Percentiles rank a stretch among this genome's conserved stretches.
Evolutionary conservation across 352 stramenopile species (phyloP).

Genomic region (Elongisporangium prolatum): DNA sequence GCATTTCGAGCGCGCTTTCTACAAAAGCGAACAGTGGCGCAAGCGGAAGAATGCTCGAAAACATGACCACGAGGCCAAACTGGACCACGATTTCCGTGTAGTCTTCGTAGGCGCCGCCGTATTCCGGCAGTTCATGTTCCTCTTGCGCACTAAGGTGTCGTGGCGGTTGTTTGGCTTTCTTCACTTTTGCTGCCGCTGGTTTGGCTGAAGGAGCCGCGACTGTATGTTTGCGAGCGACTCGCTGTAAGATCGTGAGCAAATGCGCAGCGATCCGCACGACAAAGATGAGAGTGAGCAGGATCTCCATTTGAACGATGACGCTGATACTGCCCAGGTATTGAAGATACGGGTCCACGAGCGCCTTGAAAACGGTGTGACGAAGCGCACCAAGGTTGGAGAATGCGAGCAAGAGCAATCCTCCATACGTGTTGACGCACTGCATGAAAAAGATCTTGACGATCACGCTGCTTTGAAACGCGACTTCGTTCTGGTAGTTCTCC

Average conservation of each 20-base stretch:
- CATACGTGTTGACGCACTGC: constrained; percentile 32
- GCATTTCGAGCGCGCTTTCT: constrained; percentile 33
- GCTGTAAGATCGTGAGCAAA: constrained; percentile 10
- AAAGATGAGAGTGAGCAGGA: constrained; percentile 31
- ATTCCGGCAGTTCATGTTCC: constrained; percentile 14
- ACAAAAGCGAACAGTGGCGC: constrained; percentile 32
- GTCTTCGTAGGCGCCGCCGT: constrained; percentile 27
- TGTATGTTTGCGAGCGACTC: constrained; percentile 2
- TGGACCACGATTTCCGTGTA: constrained; percentile 39
- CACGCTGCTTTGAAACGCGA: constrained; percentile 19
- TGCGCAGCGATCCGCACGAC: constrained; percentile 19
- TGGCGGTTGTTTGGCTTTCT: constrained; percentile 10
- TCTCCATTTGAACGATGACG: constrained; percentile 36
- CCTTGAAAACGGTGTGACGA: neutral
- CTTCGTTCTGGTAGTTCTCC: constrained; percentile 23
- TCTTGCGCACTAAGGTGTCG: constrained; percentile 1
- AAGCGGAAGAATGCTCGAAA: constrained; percentile 35
- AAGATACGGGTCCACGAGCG: constrained; percentile 2
- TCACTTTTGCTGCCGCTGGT: neutral
- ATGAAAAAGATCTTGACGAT: constrained; percentile 40
- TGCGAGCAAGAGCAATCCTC: constrained; percentile 26
- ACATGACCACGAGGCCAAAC: constrained; percentile 38
- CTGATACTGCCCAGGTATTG: constrained; percentile 10
- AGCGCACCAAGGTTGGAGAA: constrained; percentile 11
- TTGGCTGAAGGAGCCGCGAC: neutral